Conservation (phyloP, 1,284 basidiomycete species). For the Melampsora americana region DNA sequence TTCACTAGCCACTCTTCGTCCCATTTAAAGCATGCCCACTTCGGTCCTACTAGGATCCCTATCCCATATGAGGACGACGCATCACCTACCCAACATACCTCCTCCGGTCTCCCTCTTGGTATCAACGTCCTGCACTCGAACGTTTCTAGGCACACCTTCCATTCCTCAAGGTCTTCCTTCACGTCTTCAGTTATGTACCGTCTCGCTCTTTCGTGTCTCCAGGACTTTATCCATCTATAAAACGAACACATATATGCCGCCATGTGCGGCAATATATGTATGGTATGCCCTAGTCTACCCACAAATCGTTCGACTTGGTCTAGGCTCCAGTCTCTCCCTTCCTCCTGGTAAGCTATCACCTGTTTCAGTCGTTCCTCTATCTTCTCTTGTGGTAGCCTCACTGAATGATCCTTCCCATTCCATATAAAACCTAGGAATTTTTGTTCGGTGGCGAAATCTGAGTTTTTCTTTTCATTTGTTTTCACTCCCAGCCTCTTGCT, state of each 20-base stretch:
- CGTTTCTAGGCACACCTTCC: background rate
- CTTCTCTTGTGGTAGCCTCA: background rate
- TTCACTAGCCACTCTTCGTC: background rate
- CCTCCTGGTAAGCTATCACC: background rate
- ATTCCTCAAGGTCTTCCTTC: no score
- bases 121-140: no score
- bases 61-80: background rate
- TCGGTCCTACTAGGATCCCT: background rate
- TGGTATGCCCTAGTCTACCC: background rate
- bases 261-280: background rate
- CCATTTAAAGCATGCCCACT: background rate
- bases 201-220: background rate
- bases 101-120: background rate
- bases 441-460: conserved; percentile 1
- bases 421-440: no score
- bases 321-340: background rate
- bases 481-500: background rate
- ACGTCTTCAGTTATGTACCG: no score
- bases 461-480: conserved; percentile 6
- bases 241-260: background rate
- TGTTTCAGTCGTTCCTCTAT: background rate
- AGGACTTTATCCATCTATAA: background rate
- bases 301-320: conserved; percentile 1
- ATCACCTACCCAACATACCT: background rate
- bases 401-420: background rate